Evolutionary conservation across 257 asterid genomes (phyloP).

Genomic region (Petunia axillaris): DNA sequence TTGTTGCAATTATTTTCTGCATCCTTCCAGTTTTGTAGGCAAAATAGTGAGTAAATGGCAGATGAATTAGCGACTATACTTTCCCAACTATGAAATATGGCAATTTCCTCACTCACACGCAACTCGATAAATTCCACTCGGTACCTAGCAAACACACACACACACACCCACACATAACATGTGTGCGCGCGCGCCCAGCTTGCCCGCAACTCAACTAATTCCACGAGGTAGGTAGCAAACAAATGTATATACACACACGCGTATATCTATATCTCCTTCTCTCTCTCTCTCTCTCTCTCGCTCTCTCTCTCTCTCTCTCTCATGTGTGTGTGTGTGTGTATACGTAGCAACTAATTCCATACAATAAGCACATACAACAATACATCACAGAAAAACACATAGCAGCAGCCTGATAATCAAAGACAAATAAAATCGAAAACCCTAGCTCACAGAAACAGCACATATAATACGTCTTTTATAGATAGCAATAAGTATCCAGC

Average conservation of each 20-base stretch:
- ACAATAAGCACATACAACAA: background rate
- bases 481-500: background rate
- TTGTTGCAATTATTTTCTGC: background rate
- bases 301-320: no score
- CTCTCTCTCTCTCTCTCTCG: no score
- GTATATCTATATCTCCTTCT: no score
- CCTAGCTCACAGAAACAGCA: background rate
- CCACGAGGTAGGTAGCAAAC: no score
- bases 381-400: background rate
- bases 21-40: background rate
- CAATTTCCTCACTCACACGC: background rate
- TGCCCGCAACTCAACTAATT: no score
- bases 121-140: no score
- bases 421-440: background rate
- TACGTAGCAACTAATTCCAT: background rate
- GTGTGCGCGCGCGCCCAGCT: no score
- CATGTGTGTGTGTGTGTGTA: no score
- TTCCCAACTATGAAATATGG: background rate
- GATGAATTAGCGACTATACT: background rate
- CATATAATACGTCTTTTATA: background rate
- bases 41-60: background rate
- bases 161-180: no score
- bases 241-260: no score
- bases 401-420: background rate
- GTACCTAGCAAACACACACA: no score